Evolutionary conservation across 169 alveolate species (phyloP).

Genomic region (Eimeria sp.): DNA sequence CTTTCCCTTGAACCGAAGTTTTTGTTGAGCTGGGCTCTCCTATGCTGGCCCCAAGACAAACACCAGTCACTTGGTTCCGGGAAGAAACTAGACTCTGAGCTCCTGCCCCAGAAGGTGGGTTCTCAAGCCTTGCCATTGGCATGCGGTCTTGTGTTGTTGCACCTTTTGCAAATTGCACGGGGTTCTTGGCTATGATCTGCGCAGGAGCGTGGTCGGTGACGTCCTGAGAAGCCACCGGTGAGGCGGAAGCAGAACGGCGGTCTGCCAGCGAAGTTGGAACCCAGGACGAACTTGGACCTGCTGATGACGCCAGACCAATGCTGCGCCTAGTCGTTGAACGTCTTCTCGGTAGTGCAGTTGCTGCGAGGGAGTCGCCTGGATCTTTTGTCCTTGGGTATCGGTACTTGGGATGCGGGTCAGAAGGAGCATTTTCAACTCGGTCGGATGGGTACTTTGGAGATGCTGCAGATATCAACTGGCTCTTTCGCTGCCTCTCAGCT

Average conservation of each 20-base stretch:
- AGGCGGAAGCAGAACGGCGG: neutral
- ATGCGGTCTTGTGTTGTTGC: neutral
- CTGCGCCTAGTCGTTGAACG: conserved; percentile 47
- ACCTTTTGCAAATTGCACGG: conserved; percentile 4
- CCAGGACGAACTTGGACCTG: neutral
- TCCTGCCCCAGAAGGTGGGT: neutral
- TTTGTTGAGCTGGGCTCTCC: conserved; percentile 36
- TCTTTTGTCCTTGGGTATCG: neutral
- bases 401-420: neutral
- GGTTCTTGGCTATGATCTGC: conserved; percentile 7
- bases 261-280: conserved; percentile 8
- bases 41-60: neutral
- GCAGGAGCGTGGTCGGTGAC: neutral
- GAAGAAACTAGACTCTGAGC: neutral
- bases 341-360: conserved; percentile 42
- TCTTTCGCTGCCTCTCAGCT: conserved; percentile 16
- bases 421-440: neutral
- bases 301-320: neutral
- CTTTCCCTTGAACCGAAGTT: neutral
- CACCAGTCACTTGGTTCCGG: neutral
- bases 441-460: neutral
- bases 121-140: neutral
- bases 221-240: conserved; percentile 60
- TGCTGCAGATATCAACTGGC: conserved; percentile 8
- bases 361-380: conserved; percentile 5